Evolutionary conservation across 2,329 filamentous ascomycete genomes (phyloP), one percentile per base, ranked within the genome.

Genomic region (Neonectria sp.): DNA sequence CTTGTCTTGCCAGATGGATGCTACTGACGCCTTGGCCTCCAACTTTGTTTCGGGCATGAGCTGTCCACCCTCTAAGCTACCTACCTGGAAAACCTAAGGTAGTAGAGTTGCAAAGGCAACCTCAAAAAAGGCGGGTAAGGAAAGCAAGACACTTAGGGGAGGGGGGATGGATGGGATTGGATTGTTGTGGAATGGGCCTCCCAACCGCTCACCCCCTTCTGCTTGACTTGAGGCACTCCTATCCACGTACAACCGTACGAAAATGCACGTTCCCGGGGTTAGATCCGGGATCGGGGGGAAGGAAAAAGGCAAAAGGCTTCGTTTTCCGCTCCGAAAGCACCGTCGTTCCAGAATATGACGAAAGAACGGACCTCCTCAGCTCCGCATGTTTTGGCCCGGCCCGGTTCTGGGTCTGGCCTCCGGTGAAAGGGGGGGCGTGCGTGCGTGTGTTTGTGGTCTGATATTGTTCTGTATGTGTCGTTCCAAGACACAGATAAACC

Each of bases 111-210:
- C 6, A 27, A 51, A 31, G 46, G 46, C 12, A 27, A 27, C 24
- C 12, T 25, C 12, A 29, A 7, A 15, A 27, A 15, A 27, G 24
- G 31, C 21, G 6, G 29, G 49, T 17, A 35, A 52, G 17, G 9
- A 52, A 35, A 33, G 49, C n/a, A 52, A 52, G 49, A 52, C 49
- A 35, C 49, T 52, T n/a, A n/a, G 29, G 17, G n/a, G 40, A 15
- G 49, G 29, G 27, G 27, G 40, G 40, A n/a, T 21, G 35, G 35
- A 17, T 43, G 21, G 9, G n/a, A 29, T 33, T 52, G 29, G 17
- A 52, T 24, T 37, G 27, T 52, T 24, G 46, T 27, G 12, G 27
- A 12, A 51, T 31, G 27, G 27, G 29, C 29, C 48, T 31, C 48
- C 12, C 27, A 24, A 31, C 48, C 15, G 25, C 48, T n/a, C 15